phyloP scores from a whole-genome alignment of 1,284 basidiomycete genomes.

The Trichosporon sp. region DNA sequence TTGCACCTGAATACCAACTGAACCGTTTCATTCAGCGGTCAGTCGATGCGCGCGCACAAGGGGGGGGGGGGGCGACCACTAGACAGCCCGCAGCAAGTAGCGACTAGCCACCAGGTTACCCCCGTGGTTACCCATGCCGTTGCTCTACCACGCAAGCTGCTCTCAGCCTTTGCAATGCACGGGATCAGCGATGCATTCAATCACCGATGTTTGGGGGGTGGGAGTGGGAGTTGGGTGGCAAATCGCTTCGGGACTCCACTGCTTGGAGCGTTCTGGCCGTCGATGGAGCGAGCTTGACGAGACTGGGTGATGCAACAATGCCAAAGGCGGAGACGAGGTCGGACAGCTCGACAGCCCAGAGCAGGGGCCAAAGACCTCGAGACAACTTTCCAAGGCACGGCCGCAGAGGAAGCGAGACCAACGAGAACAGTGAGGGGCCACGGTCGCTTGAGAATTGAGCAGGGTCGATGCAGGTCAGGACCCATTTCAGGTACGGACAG shows the following conservation, averaged over 20 bases:
- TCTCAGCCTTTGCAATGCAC: neutral
- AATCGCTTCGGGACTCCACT: constrained; percentile 3
- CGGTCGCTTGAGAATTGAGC: constrained; percentile 13
- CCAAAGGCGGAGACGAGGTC: neutral
- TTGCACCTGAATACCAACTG: neutral
- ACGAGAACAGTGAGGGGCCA: neutral
- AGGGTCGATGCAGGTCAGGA: constrained; percentile 15
- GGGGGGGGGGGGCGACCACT: neutral
- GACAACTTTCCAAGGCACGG: neutral
- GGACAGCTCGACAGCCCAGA: neutral
- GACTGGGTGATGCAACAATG: constrained; percentile 1
- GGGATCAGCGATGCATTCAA: neutral
- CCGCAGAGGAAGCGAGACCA: constrained; percentile 2
- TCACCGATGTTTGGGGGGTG: neutral
- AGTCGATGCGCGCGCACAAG: neutral
- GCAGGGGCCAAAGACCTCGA: neutral
- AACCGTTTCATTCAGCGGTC: neutral
- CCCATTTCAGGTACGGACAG: constrained; percentile 12
- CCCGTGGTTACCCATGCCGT: neutral
- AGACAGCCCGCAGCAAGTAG: neutral
- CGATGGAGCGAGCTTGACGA: constrained; percentile 3
- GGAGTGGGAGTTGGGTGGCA: constrained; percentile 13
- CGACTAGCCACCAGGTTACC: neutral
- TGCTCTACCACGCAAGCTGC: neutral
- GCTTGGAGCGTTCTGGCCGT: constrained; percentile 5